Evolutionary conservation across 2,329 filamentous ascomycete genomes (phyloP).

Genomic region (Bretziella fagacearum): DNA sequence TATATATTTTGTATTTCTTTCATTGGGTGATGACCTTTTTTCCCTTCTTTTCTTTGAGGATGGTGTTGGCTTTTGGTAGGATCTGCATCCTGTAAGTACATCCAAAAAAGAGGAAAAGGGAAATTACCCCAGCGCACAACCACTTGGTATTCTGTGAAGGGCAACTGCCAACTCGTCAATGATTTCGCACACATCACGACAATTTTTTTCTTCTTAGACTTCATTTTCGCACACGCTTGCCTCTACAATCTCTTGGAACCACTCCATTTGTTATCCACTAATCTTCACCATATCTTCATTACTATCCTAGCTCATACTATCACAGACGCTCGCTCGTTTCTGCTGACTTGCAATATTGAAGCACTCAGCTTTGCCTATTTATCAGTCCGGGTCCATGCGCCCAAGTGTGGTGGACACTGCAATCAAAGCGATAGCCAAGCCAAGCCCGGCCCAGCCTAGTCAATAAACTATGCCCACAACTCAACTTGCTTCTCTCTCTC

Average conservation of each 20-base stretch:
- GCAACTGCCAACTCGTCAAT: neutral
- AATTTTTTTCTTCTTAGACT: neutral
- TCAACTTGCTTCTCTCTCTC: neutral
- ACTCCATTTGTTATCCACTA: neutral
- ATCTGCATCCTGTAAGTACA: neutral
- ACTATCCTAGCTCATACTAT: neutral
- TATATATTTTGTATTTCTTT: neutral
- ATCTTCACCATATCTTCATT: neutral
- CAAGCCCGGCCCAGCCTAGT: neutral
- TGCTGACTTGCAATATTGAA: neutral
- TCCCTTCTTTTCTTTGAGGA: neutral
- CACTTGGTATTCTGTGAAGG: neutral
- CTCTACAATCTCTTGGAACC: neutral
- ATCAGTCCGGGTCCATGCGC: neutral
- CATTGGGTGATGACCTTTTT: neutral
- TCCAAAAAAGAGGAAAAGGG: neutral
- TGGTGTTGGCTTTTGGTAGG: neutral
- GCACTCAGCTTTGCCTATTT: neutral
- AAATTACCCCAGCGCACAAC: neutral
- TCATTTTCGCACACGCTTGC: neutral
- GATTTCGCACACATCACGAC: neutral
- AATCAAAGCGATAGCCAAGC: slow-evolving; percentile 1
- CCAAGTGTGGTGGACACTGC: neutral
- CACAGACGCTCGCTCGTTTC: neutral
- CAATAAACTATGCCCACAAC: too few relatives aligned